Conservation (phyloP, 257 asterid species). For the Anisodus acutangulus region DNA sequence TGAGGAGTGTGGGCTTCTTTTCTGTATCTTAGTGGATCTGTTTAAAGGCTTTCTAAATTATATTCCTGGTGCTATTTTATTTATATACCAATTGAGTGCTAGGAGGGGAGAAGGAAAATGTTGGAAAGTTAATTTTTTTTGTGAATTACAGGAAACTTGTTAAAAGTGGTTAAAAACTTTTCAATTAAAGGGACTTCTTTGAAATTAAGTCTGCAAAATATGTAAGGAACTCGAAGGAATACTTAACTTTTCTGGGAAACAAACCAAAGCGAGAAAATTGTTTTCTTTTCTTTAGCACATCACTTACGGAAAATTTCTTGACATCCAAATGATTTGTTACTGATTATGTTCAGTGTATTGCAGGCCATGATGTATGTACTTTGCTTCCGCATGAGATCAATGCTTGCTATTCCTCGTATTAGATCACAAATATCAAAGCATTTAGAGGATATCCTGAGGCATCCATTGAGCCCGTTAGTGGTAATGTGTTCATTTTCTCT, state of each 20-base stretch:
- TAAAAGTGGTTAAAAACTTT: not conserved
- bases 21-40: not conserved
- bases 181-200: not conserved
- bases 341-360: constrained; percentile 31
- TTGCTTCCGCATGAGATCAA: constrained; percentile 85
- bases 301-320: not conserved
- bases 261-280: not conserved
- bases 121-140: not conserved
- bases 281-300: not conserved
- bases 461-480: constrained; percentile 74
- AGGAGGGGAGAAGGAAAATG: not conserved
- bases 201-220: not conserved
- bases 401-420: constrained; percentile 62
- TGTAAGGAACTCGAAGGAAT: not conserved
- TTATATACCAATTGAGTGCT: not conserved
- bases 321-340: constrained; percentile 4
- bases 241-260: not conserved
- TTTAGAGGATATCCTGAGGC: constrained; percentile 65
- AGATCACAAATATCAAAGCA: constrained; percentile 64
- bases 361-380: constrained; percentile 93
- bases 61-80: not conserved
- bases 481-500: constrained; percentile 38
- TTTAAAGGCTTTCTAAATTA: constrained; percentile 16
- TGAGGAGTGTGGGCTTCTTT: not conserved
- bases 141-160: not conserved